A percentile compares a stretch with the other conserved stretches of the same genome.
These are phyloP conservation scores for Metschnikowia hibisci DNA, from an alignment of 805 yeast genomes.

Conservation along the genomic window DNA sequence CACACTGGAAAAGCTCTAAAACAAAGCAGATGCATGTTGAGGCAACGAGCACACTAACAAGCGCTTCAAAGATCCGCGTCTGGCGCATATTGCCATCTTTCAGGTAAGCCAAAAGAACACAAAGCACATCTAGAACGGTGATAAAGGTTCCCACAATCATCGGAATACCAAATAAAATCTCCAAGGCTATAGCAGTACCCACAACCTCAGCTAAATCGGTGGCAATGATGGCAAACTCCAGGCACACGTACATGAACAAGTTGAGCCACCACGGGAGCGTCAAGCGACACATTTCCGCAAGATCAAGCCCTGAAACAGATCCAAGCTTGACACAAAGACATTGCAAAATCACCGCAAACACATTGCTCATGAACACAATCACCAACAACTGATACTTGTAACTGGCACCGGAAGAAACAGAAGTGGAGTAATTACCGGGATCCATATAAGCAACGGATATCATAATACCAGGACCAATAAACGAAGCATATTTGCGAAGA, in stretches of 20 bases:
- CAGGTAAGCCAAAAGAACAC: conserved; percentile 72
- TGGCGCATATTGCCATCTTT: conserved; percentile 71
- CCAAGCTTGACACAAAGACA: conserved; percentile 82
- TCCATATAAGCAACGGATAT: conserved; percentile 90
- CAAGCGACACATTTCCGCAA: conserved; percentile 77
- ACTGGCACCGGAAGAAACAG: conserved; percentile 83
- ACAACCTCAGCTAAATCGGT: conserved; percentile 94
- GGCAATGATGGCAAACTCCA: conserved; percentile 85
- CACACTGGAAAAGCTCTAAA: conserved; percentile 55
- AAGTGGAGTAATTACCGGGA: conserved; percentile 90
- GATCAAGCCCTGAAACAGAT: conserved; percentile 82
- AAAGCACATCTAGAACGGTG: conserved; percentile 77
- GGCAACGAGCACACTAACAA: conserved; percentile 67
- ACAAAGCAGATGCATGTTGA: conserved; percentile 76
- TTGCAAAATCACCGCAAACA: conserved; percentile 81
- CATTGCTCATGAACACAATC: conserved; percentile 69
- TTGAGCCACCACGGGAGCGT: conserved; percentile 69
- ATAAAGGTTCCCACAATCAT: conserved; percentile 69
- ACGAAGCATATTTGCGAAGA: conserved; percentile 54
- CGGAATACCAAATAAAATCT: conserved; percentile 73
- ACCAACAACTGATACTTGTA: conserved; percentile 71
- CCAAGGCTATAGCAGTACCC: conserved; percentile 84
- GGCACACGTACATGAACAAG: conserved; percentile 57
- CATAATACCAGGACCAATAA: conserved; percentile 85
- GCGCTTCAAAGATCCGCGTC: conserved; percentile 71